These are phyloP conservation scores for Anisodus tanguticus DNA, from an alignment of 257 asterid genomes.

Conservation along the genomic window DNA sequence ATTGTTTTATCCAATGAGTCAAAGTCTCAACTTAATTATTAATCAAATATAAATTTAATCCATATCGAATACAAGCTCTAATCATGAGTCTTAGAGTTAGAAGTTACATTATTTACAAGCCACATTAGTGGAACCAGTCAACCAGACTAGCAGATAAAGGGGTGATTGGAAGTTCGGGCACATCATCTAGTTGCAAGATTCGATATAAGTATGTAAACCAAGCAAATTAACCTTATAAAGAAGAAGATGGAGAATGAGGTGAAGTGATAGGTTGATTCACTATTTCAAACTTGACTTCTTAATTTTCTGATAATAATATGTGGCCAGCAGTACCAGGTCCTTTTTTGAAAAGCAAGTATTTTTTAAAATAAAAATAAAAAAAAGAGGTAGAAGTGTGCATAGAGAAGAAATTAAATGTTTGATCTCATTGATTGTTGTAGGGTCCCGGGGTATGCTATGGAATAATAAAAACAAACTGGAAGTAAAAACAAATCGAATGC, in stretches of 20 bases:
- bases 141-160: no score
- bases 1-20: neutral
- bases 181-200: neutral
- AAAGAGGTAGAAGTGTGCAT: neutral
- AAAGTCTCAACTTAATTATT: neutral
- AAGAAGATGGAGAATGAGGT: neutral
- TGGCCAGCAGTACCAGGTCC: neutral
- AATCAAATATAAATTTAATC: neutral
- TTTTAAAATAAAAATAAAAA: no score
- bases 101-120: neutral
- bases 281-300: neutral
- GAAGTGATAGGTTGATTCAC: neutral
- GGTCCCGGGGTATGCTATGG: no score
- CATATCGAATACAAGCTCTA: neutral
- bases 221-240: neutral
- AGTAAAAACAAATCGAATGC: no score
- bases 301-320: conserved; percentile 1
- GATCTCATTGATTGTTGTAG: neutral
- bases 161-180: no score
- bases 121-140: no score
- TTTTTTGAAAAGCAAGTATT: neutral
- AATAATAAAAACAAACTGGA: no score
- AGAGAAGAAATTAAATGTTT: conserved; percentile 14
- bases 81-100: neutral
- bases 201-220: neutral